These are phyloP conservation scores for Meyerozyma guilliermondii DNA, from an alignment of 1,139 yeast species.

Conservation along the genomic window DNA sequence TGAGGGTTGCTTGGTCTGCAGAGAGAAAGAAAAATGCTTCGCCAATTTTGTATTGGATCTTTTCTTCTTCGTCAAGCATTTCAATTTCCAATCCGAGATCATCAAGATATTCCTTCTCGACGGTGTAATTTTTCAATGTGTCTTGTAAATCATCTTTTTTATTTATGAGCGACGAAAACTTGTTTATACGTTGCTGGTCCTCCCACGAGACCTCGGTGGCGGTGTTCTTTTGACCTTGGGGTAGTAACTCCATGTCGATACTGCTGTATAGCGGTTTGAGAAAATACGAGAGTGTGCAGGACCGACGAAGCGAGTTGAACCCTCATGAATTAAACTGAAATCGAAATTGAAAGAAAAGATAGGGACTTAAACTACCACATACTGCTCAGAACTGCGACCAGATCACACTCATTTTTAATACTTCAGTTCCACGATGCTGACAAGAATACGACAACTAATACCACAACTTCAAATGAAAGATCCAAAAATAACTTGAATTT, in stretches of 20 bases:
- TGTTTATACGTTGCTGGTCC: conserved; percentile 86
- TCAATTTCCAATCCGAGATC: conserved; percentile 85
- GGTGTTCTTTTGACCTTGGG: conserved; percentile 63
- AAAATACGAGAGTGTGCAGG: no score
- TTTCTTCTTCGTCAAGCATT: conserved; percentile 74
- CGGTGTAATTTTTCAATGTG: conserved; percentile 45
- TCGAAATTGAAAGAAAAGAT: no score
- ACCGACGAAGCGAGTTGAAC: no score
- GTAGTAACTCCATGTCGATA: conserved; percentile 49
- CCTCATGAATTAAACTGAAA: no score
- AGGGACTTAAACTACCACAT: no score
- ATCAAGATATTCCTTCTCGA: conserved; percentile 83
- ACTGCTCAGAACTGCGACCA: no score
- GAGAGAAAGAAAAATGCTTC: conserved; percentile 69
- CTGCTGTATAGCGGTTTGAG: no score
- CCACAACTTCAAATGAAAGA: no score
- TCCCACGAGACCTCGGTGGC: conserved; percentile 75
- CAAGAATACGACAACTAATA: no score
- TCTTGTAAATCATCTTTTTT: conserved; percentile 56
- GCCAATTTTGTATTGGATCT: conserved; percentile 66
- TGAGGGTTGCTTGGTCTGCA: conserved; percentile 60
- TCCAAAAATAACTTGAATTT: no score
- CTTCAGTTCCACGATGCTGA: no score
- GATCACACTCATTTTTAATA: no score
- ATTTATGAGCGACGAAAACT: conserved; percentile 75